Percentiles rank a stretch among this genome's conserved stretches.
These are phyloP conservation scores for Didymella exigua DNA, from an alignment of 2,329 filamentous ascomycete species.

Conservation along the genomic window DNA sequence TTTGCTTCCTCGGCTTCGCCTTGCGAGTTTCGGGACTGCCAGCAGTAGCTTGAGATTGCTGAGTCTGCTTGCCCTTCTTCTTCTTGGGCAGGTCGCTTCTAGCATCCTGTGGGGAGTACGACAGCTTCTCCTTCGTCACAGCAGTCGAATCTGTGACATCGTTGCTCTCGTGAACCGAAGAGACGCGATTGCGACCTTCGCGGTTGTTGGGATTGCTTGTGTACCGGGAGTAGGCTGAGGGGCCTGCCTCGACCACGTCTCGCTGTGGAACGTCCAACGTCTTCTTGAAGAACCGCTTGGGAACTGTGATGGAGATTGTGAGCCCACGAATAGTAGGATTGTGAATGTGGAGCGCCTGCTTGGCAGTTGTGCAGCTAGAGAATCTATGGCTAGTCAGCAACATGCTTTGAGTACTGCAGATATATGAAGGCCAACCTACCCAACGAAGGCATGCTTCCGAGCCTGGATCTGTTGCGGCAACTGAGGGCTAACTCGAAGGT, in stretches of 20 bases:
- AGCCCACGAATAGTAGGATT: conserved; percentile 18
- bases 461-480: not conserved
- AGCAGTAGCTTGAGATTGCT: not conserved
- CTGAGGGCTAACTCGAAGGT: not conserved
- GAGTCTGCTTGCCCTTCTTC: conserved; percentile 13
- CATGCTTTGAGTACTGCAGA: not conserved
- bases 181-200: not conserved
- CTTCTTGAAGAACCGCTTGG: conserved; percentile 29
- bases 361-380: conserved; percentile 17
- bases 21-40: conserved; percentile 27
- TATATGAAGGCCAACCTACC: conserved; percentile 13
- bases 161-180: conserved; percentile 1
- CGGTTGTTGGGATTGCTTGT: conserved; percentile 1
- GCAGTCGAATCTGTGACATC: not conserved
- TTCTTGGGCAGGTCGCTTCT: conserved; percentile 39
- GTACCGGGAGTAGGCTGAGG: conserved; percentile 1
- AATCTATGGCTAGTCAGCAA: conserved; percentile 25
- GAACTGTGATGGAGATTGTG: conserved; percentile 25
- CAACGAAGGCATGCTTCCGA: conserved; percentile 26
- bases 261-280: not conserved
- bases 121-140: not conserved
- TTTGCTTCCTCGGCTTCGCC: conserved; percentile 22
- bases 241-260: not conserved
- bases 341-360: conserved; percentile 18
- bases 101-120: conserved; percentile 47